These are phyloP conservation scores for Thermomucor indicae-seudaticae DNA, from an alignment of 371 early-diverging fungal species.

Conservation along the genomic window DNA sequence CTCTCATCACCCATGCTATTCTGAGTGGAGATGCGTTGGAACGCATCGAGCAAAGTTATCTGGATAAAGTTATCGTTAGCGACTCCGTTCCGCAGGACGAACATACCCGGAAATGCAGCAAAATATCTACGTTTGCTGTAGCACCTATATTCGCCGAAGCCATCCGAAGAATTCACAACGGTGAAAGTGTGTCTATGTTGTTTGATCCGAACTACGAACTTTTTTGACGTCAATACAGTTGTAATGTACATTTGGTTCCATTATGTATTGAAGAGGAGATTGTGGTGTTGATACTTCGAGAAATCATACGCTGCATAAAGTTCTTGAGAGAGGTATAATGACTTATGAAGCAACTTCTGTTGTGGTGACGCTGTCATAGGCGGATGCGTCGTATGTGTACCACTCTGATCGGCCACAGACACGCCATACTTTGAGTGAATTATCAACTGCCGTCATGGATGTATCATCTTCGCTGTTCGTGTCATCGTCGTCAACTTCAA, in stretches of 20 bases:
- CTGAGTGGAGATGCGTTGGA: constrained; percentile 83
- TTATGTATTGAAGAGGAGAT: too few species aligned
- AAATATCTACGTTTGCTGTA: constrained; percentile 80
- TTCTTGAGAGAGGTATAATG: too few species aligned
- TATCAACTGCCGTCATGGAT: constrained; percentile 43
- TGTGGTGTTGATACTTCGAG: too few species aligned
- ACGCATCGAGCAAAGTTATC: constrained; percentile 68
- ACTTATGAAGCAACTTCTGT: too few species aligned
- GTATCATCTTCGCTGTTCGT: constrained; percentile 1
- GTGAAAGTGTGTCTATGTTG: constrained; percentile 87
- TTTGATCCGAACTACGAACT: constrained; percentile 56
- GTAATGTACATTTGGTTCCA: too few species aligned
- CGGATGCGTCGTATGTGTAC: constrained; percentile 14
- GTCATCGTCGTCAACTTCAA: constrained; percentile 7
- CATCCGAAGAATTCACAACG: constrained; percentile 92
- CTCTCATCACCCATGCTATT: constrained; percentile 88
- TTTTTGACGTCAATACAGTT: constrained; percentile 6
- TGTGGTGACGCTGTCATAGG: too few species aligned
- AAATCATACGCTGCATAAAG: too few species aligned
- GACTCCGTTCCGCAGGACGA: constrained; percentile 90
- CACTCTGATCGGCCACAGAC: constrained; percentile 42
- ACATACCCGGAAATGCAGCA: constrained; percentile 58
- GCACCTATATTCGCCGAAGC: constrained; percentile 91
- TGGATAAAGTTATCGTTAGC: constrained; percentile 81
- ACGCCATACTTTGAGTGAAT: constrained; percentile 46